A percentile compares a stretch with the other conserved stretches of the same genome.
Evolutionary conservation across 805 yeast genomes (phyloP).

Genomic region (Saccharomycopsis guyanensis): DNA sequence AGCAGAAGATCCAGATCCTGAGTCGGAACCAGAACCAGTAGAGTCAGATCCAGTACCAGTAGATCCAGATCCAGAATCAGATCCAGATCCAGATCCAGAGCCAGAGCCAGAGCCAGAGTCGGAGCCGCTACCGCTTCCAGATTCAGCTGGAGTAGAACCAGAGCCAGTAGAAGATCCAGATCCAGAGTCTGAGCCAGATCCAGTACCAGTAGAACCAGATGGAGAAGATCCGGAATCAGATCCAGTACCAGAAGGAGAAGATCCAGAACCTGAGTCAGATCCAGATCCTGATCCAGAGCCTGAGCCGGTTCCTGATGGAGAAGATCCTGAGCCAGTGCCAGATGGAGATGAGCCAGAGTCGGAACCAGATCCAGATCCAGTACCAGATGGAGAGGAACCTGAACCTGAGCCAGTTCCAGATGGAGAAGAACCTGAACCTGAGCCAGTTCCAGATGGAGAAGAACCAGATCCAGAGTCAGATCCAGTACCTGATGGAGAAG

Average conservation of each 20-base stretch:
- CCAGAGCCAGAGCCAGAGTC: background rate
- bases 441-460: background rate
- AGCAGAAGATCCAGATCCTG: background rate
- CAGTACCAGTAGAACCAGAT: conserved; percentile 1
- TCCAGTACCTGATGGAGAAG: background rate
- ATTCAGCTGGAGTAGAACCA: conserved; percentile 4
- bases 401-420: background rate
- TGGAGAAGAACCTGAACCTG: no score
- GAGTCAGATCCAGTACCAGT: background rate
- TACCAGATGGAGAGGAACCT: background rate
- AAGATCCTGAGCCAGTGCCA: conserved; percentile 1
- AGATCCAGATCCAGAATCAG: conserved; percentile 7
- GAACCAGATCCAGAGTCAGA: conserved; percentile 9
- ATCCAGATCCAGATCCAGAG: background rate
- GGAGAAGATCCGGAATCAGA: background rate
- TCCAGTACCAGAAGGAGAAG: no score
- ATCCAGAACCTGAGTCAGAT: conserved; percentile 10
- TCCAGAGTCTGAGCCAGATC: conserved; percentile 4
- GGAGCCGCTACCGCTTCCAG: background rate
- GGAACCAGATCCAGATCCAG: conserved; percentile 7
- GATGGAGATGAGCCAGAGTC: background rate
- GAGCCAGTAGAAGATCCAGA: conserved; percentile 11
- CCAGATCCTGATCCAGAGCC: no score
- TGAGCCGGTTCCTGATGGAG: background rate
- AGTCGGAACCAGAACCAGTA: conserved; percentile 6